Evolutionary conservation across 1,284 basidiomycete species (phyloP).

Genomic region (Cryptococcus depauperatus): DNA sequence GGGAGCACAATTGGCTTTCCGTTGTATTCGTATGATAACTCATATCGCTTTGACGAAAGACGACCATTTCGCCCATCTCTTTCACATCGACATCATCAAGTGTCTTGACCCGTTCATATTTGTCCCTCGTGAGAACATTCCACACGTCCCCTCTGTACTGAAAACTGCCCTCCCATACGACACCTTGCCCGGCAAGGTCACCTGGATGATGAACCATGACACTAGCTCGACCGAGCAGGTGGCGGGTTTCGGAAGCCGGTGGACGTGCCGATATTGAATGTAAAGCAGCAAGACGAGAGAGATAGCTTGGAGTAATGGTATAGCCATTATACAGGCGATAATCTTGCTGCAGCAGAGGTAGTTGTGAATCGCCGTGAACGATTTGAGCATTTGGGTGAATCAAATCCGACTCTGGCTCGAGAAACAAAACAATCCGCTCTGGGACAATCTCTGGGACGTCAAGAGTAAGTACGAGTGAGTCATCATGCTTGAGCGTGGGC

Average conservation of each 20-base stretch:
- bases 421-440: slow-evolving; percentile 46
- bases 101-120: slow-evolving; percentile 54
- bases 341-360: too few relatives aligned
- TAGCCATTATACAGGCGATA: slow-evolving; percentile 57
- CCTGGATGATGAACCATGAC: slow-evolving; percentile 63
- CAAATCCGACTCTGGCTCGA: slow-evolving; percentile 65
- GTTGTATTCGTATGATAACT: slow-evolving; percentile 47
- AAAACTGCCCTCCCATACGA: slow-evolving; percentile 70
- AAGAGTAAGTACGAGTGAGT: slow-evolving; percentile 32
- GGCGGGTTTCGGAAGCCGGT: slow-evolving; percentile 11
- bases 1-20: slow-evolving; percentile 50
- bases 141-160: slow-evolving; percentile 59
- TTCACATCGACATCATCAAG: slow-evolving; percentile 55
- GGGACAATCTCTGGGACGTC: slow-evolving; percentile 25
- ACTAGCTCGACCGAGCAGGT: slow-evolving; percentile 59
- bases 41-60: slow-evolving; percentile 53
- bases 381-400: slow-evolving; percentile 67
- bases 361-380: slow-evolving; percentile 14
- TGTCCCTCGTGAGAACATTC: slow-evolving; percentile 63
- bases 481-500: slow-evolving; percentile 28
- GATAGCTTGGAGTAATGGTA: slow-evolving; percentile 53
- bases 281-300: slow-evolving; percentile 40
- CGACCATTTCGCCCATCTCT: slow-evolving; percentile 63
- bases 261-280: slow-evolving; percentile 20
- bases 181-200: slow-evolving; percentile 49